These are phyloP conservation scores for Ogataea corticis DNA, from an alignment of 805 yeast genomes.

Conservation along the genomic window DNA sequence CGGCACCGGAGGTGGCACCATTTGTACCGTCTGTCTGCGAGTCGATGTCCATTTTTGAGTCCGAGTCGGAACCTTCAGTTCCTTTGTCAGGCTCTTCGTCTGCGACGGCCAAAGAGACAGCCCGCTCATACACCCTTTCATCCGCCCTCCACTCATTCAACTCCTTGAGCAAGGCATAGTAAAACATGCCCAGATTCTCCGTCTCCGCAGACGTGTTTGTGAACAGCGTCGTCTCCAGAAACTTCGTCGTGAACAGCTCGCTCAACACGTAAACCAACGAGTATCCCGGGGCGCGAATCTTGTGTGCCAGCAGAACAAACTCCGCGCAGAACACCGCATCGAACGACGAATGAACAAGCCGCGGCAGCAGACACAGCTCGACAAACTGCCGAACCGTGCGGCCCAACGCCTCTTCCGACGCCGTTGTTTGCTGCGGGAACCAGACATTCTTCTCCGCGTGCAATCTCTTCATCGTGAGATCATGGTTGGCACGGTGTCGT, in stretches of 20 bases:
- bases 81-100: slow-evolving; percentile 13
- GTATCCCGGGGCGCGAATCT: slow-evolving; percentile 35
- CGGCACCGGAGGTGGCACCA: too few species aligned
- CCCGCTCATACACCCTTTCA: slow-evolving; percentile 31
- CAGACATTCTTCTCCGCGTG: slow-evolving; percentile 34
- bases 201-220: slow-evolving; percentile 77
- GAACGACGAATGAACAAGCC: slow-evolving; percentile 74
- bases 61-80: too few species aligned
- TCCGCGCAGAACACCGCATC: slow-evolving; percentile 74
- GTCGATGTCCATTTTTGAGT: slow-evolving; percentile 4
- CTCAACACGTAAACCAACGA: slow-evolving; percentile 43
- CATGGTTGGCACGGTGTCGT: slow-evolving; percentile 45
- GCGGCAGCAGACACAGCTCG: slow-evolving; percentile 69
- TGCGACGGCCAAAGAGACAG: slow-evolving; percentile 29
- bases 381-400: slow-evolving; percentile 36
- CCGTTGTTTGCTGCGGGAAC: slow-evolving; percentile 40
- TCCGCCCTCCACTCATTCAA: slow-evolving; percentile 40
- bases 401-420: slow-evolving; percentile 15
- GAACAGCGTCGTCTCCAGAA: slow-evolving; percentile 57
- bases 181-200: slow-evolving; percentile 78
- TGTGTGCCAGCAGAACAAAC: slow-evolving; percentile 56
- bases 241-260: slow-evolving; percentile 43
- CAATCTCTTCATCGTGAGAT: slow-evolving; percentile 33
- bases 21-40: too few species aligned
- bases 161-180: slow-evolving; percentile 52